Evolutionary conservation across 78 protist genomes (phyloP).

Genomic region (Tieghemostelium lacteum): DNA sequence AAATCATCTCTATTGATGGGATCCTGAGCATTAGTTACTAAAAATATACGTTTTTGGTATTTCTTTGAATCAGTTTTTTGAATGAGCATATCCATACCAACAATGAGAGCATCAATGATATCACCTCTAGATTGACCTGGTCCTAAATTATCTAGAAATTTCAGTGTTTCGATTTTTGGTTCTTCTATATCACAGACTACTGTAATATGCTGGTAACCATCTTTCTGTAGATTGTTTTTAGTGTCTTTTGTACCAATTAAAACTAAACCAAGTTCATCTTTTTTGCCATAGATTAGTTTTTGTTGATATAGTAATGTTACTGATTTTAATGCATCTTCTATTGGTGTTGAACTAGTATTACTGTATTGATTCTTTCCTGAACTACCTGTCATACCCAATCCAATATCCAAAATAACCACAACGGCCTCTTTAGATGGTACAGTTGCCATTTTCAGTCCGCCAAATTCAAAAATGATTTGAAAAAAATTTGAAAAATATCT

Average conservation of each 20-base stretch:
- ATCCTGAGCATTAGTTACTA: slow-evolving; percentile 77
- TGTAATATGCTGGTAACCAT: slow-evolving; percentile 80
- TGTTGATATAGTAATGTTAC: slow-evolving; percentile 78
- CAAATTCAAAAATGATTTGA: no score
- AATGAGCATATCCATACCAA: slow-evolving; percentile 85
- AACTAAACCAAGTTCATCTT: slow-evolving; percentile 76
- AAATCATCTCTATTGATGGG: slow-evolving; percentile 76
- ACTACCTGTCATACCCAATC: slow-evolving; percentile 60
- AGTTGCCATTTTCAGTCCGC: background rate
- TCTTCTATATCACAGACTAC: slow-evolving; percentile 49
- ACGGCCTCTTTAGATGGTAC: slow-evolving; percentile 80
- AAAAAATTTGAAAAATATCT: no score
- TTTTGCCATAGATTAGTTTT: slow-evolving; percentile 67
- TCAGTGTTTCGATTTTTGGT: slow-evolving; percentile 48
- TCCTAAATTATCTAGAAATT: slow-evolving; percentile 26
- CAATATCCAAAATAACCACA: slow-evolving; percentile 77
- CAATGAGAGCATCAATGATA: slow-evolving; percentile 81
- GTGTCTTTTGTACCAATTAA: slow-evolving; percentile 80
- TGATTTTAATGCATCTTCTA: slow-evolving; percentile 77
- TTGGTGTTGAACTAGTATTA: slow-evolving; percentile 20
- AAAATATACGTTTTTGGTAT: slow-evolving; percentile 80
- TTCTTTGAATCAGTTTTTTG: slow-evolving; percentile 68
- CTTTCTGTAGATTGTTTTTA: slow-evolving; percentile 56
- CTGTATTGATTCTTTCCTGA: background rate
- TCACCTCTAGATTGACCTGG: slow-evolving; percentile 74